phyloP scores from a whole-genome alignment of 441 rosid genomes.

The Brassica balearica region DNA sequence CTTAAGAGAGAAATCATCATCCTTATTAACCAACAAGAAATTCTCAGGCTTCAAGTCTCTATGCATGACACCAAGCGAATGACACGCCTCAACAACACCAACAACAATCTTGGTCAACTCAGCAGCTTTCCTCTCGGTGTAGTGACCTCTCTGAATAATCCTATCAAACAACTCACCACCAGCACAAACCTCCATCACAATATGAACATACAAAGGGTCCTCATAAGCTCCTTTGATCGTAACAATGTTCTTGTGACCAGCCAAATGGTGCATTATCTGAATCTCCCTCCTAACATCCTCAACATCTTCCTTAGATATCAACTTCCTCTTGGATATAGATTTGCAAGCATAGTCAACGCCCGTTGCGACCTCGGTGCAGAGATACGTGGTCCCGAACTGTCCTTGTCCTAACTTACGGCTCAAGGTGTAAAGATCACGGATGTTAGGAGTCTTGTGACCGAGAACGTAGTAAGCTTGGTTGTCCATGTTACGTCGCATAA shows the following conservation, averaged over 20 bases:
- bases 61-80: constrained; percentile 3
- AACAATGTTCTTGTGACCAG: constrained; percentile 93
- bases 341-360: constrained; percentile 87
- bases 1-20: constrained; percentile 5
- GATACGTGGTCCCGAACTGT: constrained; percentile 90
- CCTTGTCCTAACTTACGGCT: constrained; percentile 95
- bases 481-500: constrained; percentile 79
- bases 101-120: constrained; percentile 7
- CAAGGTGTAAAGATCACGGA: constrained; percentile 80
- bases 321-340: constrained; percentile 90
- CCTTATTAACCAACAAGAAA: constrained; percentile 5
- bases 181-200: constrained; percentile 95
- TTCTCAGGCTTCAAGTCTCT: constrained; percentile 7
- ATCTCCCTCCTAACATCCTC: constrained; percentile 97
- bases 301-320: constrained; percentile 91
- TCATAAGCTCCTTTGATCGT: constrained; percentile 96
- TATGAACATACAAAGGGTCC: constrained; percentile 84
- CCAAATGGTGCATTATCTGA: constrained; percentile 99
- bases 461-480: constrained; percentile 78
- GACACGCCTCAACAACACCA: constrained; percentile 1
- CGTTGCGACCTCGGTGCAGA: constrained; percentile 71
- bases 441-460: constrained; percentile 86
- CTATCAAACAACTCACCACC: constrained; percentile 97
- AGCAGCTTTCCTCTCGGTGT: constrained; percentile 12
- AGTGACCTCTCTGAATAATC: constrained; percentile 90